Evolutionary conservation across 345 rosid genomes (phyloP).

Genomic region (rapeseed (Brassica napus)): Da-Ae NC_063451.1:22059501-22060000

Average conservation of each 20-base stretch:
- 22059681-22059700: constrained; percentile 60
- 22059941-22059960: constrained; percentile 99
- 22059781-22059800: constrained; percentile 53
- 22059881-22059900: constrained; percentile 98
- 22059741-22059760: constrained; percentile 91
- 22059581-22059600: constrained; percentile 67
- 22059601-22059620: constrained; percentile 72
- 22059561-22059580: constrained; percentile 77
- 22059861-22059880: constrained; percentile 87
- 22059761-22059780: constrained; percentile 80
- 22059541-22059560: constrained; percentile 78
- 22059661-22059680: constrained; percentile 27
- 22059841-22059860: constrained; percentile 69
- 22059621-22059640: constrained; percentile 8
- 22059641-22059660: not conserved
- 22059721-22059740: constrained; percentile 92
- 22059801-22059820: constrained; percentile 84
- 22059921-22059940: constrained; percentile 41
- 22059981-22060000: constrained; percentile 80
- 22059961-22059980: constrained; percentile 99
- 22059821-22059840: constrained; percentile 91
- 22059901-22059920: constrained; percentile 96
- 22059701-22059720: constrained; percentile 89
- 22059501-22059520: constrained; percentile 77
- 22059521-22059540: constrained; percentile 90